Evolutionary conservation across 2,329 filamentous ascomycete species (phyloP).

Genomic region (Cercospora nicotianae): DNA sequence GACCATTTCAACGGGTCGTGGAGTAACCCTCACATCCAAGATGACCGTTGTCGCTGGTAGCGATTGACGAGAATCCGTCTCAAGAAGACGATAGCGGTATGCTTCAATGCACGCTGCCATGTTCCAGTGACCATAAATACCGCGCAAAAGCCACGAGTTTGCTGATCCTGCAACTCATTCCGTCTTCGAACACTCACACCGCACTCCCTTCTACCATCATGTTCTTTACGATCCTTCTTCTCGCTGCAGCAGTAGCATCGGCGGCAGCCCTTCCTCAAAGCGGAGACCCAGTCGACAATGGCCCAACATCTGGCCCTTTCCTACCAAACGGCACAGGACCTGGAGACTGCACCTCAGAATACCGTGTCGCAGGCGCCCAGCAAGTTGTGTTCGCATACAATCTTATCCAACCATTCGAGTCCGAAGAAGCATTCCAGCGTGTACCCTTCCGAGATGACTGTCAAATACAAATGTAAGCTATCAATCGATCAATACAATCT

Average conservation of each 20-base stretch:
- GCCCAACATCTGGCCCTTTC: constrained; percentile 14
- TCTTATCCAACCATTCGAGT: constrained; percentile 12
- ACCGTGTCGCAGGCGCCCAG: background rate
- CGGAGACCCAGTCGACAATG: constrained; percentile 17
- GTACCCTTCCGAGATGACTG: constrained; percentile 17
- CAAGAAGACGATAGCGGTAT: background rate
- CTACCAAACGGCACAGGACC: constrained; percentile 16
- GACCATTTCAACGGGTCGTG: background rate
- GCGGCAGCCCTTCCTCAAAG: constrained; percentile 7
- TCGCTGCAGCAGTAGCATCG: background rate
- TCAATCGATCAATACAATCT: background rate
- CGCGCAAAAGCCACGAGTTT: background rate
- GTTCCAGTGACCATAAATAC: background rate
- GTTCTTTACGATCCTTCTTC: background rate
- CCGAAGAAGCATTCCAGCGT: constrained; percentile 18
- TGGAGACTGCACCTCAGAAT: constrained; percentile 12
- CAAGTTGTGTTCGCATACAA: constrained; percentile 13
- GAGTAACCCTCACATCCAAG: background rate
- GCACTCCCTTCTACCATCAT: no score
- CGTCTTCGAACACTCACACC: background rate
- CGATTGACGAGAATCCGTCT: background rate
- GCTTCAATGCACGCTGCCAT: background rate
- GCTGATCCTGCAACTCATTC: background rate
- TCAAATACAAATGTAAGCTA: constrained; percentile 2
- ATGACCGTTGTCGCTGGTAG: background rate